Evolutionary conservation across 2,329 filamentous ascomycete species (phyloP).

Genomic region (Aspergillus persii): DNA sequence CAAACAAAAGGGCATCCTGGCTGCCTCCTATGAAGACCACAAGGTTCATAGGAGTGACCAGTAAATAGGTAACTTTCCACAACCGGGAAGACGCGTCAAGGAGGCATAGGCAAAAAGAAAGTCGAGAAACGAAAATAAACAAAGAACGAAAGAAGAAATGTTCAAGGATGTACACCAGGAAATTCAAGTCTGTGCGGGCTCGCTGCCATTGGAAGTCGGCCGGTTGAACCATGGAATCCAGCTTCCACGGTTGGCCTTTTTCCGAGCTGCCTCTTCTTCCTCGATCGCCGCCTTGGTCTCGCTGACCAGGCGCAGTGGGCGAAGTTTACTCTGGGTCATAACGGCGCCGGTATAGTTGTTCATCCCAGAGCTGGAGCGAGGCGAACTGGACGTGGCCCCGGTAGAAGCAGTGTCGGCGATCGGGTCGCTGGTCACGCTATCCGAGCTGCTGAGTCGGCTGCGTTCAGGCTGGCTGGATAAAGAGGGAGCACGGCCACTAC

Average conservation of each 20-base stretch:
- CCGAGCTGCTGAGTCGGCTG: conserved; percentile 65
- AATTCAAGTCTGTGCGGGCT: conserved; percentile 16
- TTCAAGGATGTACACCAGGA: conserved; percentile 1
- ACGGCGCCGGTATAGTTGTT: conserved; percentile 67
- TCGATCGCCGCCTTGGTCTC: conserved; percentile 35
- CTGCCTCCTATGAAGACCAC: conserved; percentile 10
- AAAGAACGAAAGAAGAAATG: conserved; percentile 3
- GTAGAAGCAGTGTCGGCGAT: conserved; percentile 46
- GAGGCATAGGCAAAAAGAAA: conserved; percentile 5
- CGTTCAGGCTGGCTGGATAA: conserved; percentile 47
- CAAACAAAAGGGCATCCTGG: conserved; percentile 16
- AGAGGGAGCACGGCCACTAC: conserved; percentile 53
- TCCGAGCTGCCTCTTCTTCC: conserved; percentile 45
- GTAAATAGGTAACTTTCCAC: neutral
- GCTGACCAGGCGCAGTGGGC: conserved; percentile 76
- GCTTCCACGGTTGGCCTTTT: conserved; percentile 46
- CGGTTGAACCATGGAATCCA: conserved; percentile 50
- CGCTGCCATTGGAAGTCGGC: conserved; percentile 24
- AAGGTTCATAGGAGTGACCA: neutral
- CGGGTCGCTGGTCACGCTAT: conserved; percentile 52
- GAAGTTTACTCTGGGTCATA: conserved; percentile 68
- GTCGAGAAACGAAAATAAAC: conserved; percentile 2
- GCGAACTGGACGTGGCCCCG: conserved; percentile 51
- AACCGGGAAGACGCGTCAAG: neutral
- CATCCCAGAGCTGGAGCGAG: conserved; percentile 64